Percentiles rank a stretch among this genome's conserved stretches.
Evolutionary conservation across 2,329 filamentous ascomycete genomes (phyloP).

Genomic region (Tolypocladium ovalisporum): DNA sequence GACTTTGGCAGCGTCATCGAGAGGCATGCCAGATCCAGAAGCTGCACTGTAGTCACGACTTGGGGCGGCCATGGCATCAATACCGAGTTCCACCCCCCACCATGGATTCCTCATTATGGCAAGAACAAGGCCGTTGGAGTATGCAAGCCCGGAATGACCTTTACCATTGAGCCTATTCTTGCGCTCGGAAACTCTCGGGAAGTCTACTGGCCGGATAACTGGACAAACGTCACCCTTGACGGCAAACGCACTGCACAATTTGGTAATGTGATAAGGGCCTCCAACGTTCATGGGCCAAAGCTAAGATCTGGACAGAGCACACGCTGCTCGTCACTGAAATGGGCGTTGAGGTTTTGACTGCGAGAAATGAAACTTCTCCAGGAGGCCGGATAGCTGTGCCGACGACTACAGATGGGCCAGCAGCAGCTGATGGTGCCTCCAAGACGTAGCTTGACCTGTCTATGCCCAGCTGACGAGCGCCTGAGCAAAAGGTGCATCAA

Average conservation of each 20-base stretch:
- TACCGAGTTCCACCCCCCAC: constrained; percentile 82
- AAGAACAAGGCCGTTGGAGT: constrained; percentile 96
- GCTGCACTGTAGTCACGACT: constrained; percentile 85
- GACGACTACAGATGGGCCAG: neutral
- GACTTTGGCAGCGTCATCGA: constrained; percentile 94
- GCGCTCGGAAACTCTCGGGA: constrained; percentile 83
- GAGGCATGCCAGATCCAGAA: constrained; percentile 75
- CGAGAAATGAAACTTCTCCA: constrained; percentile 59
- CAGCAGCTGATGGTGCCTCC: neutral
- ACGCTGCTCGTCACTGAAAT: constrained; percentile 74
- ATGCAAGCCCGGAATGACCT: constrained; percentile 94
- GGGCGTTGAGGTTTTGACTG: constrained; percentile 73
- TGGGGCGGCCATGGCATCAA: constrained; percentile 97
- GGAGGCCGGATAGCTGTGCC: constrained; percentile 43
- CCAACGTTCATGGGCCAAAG: neutral
- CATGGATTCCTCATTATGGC: constrained; percentile 92
- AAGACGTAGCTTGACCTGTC: neutral
- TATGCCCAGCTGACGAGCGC: too few species aligned
- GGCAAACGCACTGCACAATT: constrained; percentile 89
- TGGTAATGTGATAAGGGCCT: constrained; percentile 38
- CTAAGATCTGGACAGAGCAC: constrained; percentile 46
- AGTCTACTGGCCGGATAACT: constrained; percentile 96
- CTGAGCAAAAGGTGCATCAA: too few species aligned
- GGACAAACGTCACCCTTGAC: constrained; percentile 90
- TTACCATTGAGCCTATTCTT: constrained; percentile 99